Evolutionary conservation across 306 rosid genomes (phyloP), one percentile per base, ranked within the genome.

Genomic region (Inga laurina): DNA sequence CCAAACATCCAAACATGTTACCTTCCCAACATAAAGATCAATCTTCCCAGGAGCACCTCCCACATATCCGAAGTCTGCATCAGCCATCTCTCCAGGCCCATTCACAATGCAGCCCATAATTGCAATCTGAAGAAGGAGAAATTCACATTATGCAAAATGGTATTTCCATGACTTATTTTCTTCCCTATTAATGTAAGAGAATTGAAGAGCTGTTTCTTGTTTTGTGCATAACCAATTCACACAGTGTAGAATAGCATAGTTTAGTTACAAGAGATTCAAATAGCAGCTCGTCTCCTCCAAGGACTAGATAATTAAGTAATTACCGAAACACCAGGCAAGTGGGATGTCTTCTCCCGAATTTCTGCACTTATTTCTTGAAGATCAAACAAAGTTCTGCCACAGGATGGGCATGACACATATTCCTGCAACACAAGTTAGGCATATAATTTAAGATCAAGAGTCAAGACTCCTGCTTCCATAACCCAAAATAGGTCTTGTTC

Each of bases 21-120:
- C 99, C 99, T 96, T 96, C 76, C 99, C 99, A 72, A 96, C 99
- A 72, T 96, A 96, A 43, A 96, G 99, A 70, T 96, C 99, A 71
- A 96, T 96, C 95, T 96, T 96, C 76, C 99, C 99, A 0, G 99
- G 99, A 76, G 97, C 88, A 66, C 99, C 99, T 24, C 99, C 99
- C 5, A 96, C 99, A 18, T 96, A 96, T 11, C 99, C 99, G 56
- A 96, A 96, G 85, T 96, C 99, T 41, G 99, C 99, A 87, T 96
- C 99, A n/a, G 99, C 99, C 99, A 96, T 96, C 94, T 96, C 99
- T 49, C 99, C 99, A 10, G 99, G 99, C 65, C 99, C 99, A 85
- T 96, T 96, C 3, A 96, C 99, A 57, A 96, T 96, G 92, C 99
- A 96, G 83, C 99, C 99, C 99, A 96, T 96, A 89, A 96, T 96